These are phyloP conservation scores for Rhododendron vialii DNA, from an alignment of 148 eudicot genomes.

Conservation along the genomic window DNA sequence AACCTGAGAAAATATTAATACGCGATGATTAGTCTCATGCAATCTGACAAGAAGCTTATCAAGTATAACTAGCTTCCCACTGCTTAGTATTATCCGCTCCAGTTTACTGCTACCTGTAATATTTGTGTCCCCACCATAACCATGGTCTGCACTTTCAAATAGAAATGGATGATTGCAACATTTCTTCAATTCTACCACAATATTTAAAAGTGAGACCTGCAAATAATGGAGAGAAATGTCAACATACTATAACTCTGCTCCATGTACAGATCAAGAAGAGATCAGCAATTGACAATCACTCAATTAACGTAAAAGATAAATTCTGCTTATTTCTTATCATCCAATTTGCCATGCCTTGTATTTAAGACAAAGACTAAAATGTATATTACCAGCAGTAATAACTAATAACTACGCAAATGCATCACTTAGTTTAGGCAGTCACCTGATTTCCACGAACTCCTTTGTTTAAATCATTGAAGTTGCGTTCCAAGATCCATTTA, in stretches of 20 bases:
- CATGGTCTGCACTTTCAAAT: conserved; percentile 99
- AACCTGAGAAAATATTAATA: conserved; percentile 97
- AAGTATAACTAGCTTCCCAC: conserved; percentile 94
- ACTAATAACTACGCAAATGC: not conserved
- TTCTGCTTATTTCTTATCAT: not conserved
- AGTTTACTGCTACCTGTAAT: conserved; percentile 75
- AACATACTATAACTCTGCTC: not conserved
- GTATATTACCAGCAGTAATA: not conserved
- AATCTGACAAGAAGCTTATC: conserved; percentile 89
- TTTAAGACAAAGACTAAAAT: conserved; percentile 2
- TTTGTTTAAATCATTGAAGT: conserved; percentile 94
- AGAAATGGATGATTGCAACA: conserved; percentile 99
- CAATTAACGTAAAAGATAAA: not conserved
- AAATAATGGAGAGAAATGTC: conserved; percentile 11
- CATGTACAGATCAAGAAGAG: not conserved
- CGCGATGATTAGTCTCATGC: conserved; percentile 96
- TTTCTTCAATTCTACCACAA: conserved; percentile 99
- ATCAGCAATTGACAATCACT: conserved; percentile 2
- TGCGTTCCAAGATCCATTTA: conserved; percentile 98
- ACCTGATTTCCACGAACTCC: conserved; percentile 99
- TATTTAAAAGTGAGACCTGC: conserved; percentile 97
- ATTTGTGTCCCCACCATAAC: conserved; percentile 88
- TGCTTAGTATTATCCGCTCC: conserved; percentile 82
- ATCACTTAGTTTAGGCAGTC: not conserved
- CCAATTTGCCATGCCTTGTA: not conserved